Percentiles rank a stretch among this genome's conserved stretches.
Evolutionary conservation across 1,284 basidiomycete genomes (phyloP).

Genomic region (Cutaneotrichosporon mucoides): DNA sequence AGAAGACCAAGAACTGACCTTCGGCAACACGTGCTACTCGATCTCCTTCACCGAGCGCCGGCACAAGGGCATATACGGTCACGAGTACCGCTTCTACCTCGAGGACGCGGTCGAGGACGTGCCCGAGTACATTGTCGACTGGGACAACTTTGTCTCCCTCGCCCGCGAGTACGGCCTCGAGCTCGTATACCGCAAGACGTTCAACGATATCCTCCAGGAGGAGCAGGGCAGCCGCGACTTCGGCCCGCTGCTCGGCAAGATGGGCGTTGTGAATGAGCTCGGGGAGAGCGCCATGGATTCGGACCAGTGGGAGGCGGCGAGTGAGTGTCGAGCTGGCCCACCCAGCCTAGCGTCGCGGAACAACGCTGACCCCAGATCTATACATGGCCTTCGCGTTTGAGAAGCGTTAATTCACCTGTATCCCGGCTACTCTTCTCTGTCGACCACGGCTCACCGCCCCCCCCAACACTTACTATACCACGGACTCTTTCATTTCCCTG

Average conservation of each 20-base stretch:
- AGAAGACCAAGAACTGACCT: conserved; percentile 62
- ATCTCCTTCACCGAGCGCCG: conserved; percentile 73
- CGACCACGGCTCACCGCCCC: no score
- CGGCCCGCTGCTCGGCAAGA: conserved; percentile 69
- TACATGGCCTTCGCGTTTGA: conserved; percentile 79
- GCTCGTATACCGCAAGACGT: conserved; percentile 75
- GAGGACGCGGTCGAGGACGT: conserved; percentile 94
- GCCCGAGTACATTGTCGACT: conserved; percentile 92
- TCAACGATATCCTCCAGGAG: conserved; percentile 78
- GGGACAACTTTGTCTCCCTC: conserved; percentile 82
- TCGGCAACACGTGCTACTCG: conserved; percentile 86
- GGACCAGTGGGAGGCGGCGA: conserved; percentile 93
- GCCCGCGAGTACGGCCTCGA: conserved; percentile 76
- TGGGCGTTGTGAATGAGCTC: conserved; percentile 78
- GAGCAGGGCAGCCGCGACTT: conserved; percentile 73
- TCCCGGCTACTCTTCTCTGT: no score
- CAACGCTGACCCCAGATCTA: conserved; percentile 57
- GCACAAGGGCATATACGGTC: conserved; percentile 69
- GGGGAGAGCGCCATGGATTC: conserved; percentile 86
- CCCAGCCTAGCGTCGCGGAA: no score
- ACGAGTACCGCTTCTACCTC: conserved; percentile 90
- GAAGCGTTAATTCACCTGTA: conserved; percentile 48
- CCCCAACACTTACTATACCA: neutral
- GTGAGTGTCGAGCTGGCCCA: conserved; percentile 56
- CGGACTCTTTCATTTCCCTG: neutral